Evolutionary conservation across 2,329 filamentous ascomycete species (phyloP).

Genomic region (Diplodia scrobiculata): DNA sequence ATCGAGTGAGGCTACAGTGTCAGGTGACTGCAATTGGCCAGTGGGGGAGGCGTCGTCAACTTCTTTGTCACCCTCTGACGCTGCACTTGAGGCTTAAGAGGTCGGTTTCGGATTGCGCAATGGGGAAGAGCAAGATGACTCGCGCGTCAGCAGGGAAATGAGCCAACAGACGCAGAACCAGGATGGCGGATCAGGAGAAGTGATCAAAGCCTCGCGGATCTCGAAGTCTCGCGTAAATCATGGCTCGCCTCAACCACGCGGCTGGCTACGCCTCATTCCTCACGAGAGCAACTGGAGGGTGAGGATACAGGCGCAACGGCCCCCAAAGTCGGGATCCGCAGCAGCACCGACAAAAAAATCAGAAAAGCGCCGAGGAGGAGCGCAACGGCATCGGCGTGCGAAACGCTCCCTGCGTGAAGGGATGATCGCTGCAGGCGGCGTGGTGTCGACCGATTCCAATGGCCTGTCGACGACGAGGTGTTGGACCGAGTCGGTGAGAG

Average conservation of each 20-base stretch:
- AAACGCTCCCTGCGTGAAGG: background rate
- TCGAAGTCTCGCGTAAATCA: constrained; percentile 14
- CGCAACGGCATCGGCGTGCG: background rate
- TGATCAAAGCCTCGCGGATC: constrained; percentile 13
- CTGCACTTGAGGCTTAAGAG: background rate
- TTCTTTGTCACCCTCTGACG: constrained; percentile 13
- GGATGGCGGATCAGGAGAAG: constrained; percentile 13
- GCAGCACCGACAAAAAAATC: background rate
- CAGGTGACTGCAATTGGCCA: background rate
- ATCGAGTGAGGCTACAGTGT: background rate
- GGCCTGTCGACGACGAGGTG: background rate
- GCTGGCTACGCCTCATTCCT: constrained; percentile 5
- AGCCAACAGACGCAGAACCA: constrained; percentile 5
- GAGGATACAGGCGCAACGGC: background rate
- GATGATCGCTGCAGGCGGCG: background rate
- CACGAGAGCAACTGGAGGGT: background rate
- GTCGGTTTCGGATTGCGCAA: constrained; percentile 19
- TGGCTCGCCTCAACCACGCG: constrained; percentile 6
- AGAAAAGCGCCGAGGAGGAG: constrained; percentile 9
- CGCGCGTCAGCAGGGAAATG: constrained; percentile 8
- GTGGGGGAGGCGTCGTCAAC: constrained; percentile 9
- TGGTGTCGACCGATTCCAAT: background rate
- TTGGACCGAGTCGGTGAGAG: constrained; percentile 22
- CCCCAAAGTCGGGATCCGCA: constrained; percentile 9
- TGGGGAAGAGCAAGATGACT: background rate